Evolutionary conservation across 805 yeast species (phyloP).

Genomic region (Candida takata): DNA sequence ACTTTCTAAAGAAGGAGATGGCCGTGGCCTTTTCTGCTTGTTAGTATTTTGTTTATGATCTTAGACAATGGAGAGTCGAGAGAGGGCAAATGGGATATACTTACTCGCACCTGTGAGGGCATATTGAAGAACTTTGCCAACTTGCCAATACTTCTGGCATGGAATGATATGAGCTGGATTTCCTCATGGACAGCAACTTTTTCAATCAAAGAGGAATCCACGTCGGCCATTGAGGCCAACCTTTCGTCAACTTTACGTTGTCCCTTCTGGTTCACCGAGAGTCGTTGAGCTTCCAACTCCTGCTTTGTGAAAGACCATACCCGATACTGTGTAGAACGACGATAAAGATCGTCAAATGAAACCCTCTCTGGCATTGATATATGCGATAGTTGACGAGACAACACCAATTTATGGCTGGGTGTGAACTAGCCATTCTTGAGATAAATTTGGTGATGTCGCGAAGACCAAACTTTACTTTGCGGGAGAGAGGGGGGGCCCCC

Average conservation of each 20-base stretch:
- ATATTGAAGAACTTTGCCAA: conserved; percentile 68
- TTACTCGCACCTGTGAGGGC: conserved; percentile 74
- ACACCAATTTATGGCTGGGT: too few relatives aligned
- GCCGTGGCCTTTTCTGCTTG: conserved; percentile 53
- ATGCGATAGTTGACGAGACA: too few relatives aligned
- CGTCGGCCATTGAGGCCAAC: conserved; percentile 24
- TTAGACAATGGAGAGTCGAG: not conserved
- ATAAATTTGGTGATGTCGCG: too few relatives aligned
- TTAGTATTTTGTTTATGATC: not conserved
- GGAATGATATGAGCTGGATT: conserved; percentile 54
- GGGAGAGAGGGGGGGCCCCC: too few relatives aligned
- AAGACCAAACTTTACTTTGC: too few relatives aligned
- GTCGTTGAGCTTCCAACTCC: conserved; percentile 43
- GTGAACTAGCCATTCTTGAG: too few relatives aligned
- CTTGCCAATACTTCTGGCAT: conserved; percentile 60
- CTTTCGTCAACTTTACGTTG: conserved; percentile 26
- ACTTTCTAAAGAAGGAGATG: conserved; percentile 69
- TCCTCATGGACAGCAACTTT: conserved; percentile 65
- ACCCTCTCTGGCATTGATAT: conserved; percentile 30
- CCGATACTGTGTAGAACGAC: conserved; percentile 79
- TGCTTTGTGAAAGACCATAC: conserved; percentile 76
- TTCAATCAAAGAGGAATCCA: conserved; percentile 27
- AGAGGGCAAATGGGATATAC: not conserved
- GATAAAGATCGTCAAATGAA: conserved; percentile 78
- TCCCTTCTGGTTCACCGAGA: conserved; percentile 51